Evolutionary conservation across 371 early-diverging fungal genomes (phyloP), one percentile per base, ranked within the genome.

Genomic region (Encephalitozoon romaleae): DNA sequence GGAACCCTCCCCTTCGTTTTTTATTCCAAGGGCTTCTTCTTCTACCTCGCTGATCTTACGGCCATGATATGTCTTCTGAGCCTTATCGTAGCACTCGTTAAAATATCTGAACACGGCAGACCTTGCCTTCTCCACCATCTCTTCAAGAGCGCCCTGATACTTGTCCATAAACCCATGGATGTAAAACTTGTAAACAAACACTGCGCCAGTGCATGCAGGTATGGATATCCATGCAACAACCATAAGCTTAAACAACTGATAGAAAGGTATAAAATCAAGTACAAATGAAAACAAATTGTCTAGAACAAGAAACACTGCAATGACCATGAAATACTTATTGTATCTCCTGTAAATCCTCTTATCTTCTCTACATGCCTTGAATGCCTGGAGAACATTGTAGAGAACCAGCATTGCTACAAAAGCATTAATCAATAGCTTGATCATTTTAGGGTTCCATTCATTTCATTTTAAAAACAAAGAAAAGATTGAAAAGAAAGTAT

Each of bases 161-260:
- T 63, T 42, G 23, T 66, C 64, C 23, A 77, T 34, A 11, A 72
- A 52, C 6, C 74, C 74, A 34, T 43, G 76, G 5, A 80, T 53
- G 41, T 80, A 80, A 23, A 80, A 69, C 12, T 78, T 76, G 77
- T 80, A 80, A 23, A 80, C 66, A 72, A 80, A 80, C 0, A 59
- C 51, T n/a, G 77, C 59, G 0, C 73, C 80, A 21, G 72, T 76
- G 59, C 76, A 65, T 21, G 32, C 41, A 15, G 80, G 80, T 26
- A 80, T 63, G 5, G 64, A 63, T 12, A 80, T 28, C 80, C 80
- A 80, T 26, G 67, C 49, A 21, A 80, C 25, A 2, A 76, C 15
- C 0, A 75, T n/a, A 2, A 76, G 34, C 41, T 76, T 76, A 38
- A 71, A 64, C n/a, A 80, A 9, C 52, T 73, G 80, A 26, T 80